Percentiles rank a stretch among this genome's conserved stretches.
Conservation (phyloP, 768 basidiomycete species). For the Boletus subparvulus region DNA sequence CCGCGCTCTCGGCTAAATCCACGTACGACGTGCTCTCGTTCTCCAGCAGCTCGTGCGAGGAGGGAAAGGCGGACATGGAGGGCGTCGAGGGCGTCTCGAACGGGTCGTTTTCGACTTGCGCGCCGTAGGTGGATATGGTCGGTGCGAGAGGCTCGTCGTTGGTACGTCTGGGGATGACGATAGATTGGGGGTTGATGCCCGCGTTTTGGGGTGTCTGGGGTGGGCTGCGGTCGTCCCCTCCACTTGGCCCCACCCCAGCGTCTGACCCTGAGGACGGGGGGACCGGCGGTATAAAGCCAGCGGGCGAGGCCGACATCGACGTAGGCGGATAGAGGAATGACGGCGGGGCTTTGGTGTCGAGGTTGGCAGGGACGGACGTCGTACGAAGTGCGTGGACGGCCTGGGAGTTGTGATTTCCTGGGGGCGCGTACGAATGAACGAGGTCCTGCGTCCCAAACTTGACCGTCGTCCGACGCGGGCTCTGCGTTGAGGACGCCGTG, state of each 20-base stretch:
- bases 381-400: constrained; percentile 40
- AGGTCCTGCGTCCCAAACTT: constrained; percentile 76
- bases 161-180: constrained; percentile 23
- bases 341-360: constrained; percentile 8
- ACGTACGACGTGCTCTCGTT: background rate
- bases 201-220: constrained; percentile 27
- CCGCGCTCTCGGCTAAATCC: background rate
- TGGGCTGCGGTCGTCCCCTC: constrained; percentile 1
- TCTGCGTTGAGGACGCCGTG: constrained; percentile 28
- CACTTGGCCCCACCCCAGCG: background rate
- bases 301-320: background rate
- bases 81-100: constrained; percentile 33
- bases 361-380: constrained; percentile 17
- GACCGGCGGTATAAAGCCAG: constrained; percentile 9
- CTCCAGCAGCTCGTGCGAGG: constrained; percentile 18
- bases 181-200: constrained; percentile 17
- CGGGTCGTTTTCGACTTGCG: constrained; percentile 19
- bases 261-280: constrained; percentile 13
- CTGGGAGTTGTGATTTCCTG: constrained; percentile 46
- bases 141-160: constrained; percentile 35
- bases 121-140: constrained; percentile 13
- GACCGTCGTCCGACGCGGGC: constrained; percentile 54
- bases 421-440: constrained; percentile 69
- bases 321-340: constrained; percentile 30
- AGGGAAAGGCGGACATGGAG: constrained; percentile 25